phyloP scores from a whole-genome alignment of 331 rosid species.

The Malus hybrid region DNA sequence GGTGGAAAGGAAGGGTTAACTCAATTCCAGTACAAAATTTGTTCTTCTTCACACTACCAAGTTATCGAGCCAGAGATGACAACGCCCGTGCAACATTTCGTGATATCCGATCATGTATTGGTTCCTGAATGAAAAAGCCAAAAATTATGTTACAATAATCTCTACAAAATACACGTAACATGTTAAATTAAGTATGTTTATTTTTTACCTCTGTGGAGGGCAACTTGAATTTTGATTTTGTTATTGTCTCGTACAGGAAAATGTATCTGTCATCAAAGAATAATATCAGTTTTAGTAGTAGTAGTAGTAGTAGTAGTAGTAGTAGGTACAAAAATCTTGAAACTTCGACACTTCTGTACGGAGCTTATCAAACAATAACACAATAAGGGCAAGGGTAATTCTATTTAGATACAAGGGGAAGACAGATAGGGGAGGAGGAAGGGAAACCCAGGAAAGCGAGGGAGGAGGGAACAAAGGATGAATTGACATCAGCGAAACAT shows the following conservation, averaged over 20 bases:
- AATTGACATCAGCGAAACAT: background rate
- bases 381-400: background rate
- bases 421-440: background rate
- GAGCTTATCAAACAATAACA: background rate
- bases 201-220: conserved; percentile 46
- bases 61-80: conserved; percentile 37
- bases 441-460: background rate
- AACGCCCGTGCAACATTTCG: conserved; percentile 62
- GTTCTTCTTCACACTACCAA: background rate
- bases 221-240: conserved; percentile 64
- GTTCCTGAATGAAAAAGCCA: conserved; percentile 39
- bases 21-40: background rate
- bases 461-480: background rate
- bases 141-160: background rate
- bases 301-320: background rate
- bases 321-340: background rate
- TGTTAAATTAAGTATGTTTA: background rate
- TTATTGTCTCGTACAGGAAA: conserved; percentile 82
- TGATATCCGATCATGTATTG: conserved; percentile 78
- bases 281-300: background rate
- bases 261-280: conserved; percentile 54
- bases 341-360: background rate
- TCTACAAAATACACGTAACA: background rate
- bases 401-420: background rate
- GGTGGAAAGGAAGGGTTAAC: background rate